Base-by-base conservation (phyloP, 2,329 filamentous ascomycete species). In the Exophiala phaeomuriformis region DNA sequence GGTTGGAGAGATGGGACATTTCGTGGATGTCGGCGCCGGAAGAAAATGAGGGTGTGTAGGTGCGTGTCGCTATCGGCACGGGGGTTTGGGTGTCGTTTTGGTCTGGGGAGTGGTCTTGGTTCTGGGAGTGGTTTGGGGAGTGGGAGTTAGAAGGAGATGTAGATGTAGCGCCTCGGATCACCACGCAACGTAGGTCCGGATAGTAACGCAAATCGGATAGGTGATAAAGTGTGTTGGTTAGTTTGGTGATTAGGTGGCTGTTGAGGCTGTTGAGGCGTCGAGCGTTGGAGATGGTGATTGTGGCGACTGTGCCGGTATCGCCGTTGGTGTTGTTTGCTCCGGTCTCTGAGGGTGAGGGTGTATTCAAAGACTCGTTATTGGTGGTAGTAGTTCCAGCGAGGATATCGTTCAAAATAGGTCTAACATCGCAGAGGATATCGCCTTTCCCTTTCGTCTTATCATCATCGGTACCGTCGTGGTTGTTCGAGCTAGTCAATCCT, bases 21-120 rank as follows among this genome's bases (percentile, higher is more conserved):
- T 96, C 91, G 67, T 95, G 90, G 51, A 90, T 88, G 70, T 95
- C 91, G 65, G 90, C 90, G 59, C 89, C 94, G 65, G 85, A 86
- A 73, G 88, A 93, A 77, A 95, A 95, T 64, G 90, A 90, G 73
- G 89, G 95, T 27, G 40, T 43, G 39, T 39, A n/a, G 36, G 5
- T 12, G 36, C 19, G 19, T 19, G 19, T 19, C 2, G 19, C n/a
- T n/a, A n/a, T n/a, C n/a, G n/a, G n/a, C n/a, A n/a, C n/a, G n/a
- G n/a, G n/a, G n/a, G n/a, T n/a, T n/a, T n/a, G n/a, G n/a, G n/a
- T n/a, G n/a, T n/a, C n/a, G n/a, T n/a, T n/a, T n/a, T n/a, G n/a
- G n/a, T n/a, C n/a, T n/a, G n/a, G n/a, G n/a, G n/a, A n/a, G n/a
- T n/a, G n/a, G n/a, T n/a, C n/a, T n/a, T n/a, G 19, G 2, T 2